Evolutionary conservation across 1,284 basidiomycete species (phyloP), one percentile per base, ranked within the genome.

Genomic region (Retiboletus fuscus): DNA sequence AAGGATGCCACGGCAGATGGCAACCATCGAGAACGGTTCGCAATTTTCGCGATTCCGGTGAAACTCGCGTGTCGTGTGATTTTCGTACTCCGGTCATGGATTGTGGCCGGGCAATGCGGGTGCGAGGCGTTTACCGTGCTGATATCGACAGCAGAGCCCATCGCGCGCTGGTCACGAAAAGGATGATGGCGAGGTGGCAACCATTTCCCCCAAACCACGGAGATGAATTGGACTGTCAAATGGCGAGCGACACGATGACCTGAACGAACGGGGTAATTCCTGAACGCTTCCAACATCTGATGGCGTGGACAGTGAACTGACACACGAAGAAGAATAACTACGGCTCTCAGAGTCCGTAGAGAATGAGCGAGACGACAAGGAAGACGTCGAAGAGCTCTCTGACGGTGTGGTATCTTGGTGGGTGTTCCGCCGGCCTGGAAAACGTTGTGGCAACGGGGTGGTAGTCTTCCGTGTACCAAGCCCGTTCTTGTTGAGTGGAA

Each of bases 361-460:
- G 41, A 61, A 71, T 24, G 66, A 55, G 24, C 22, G 20, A 22
- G 70, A 70, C 2, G 66, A 75, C 1, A 53, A 22, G 16, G 68
- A 51, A 24, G 68, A 66, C 2, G 61, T 67, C 22, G 69, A 69
- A 18, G 76, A 70, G 22, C n/a, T 53, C 22, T 75, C 70, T 20
- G 69, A 77, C 0, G 61, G 64, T 20, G 75, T 53, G 6, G 58
- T 46, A 43, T 69, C 68, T 51, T 68, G 69, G 41, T 2, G 2
- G 28, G 30, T 20, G 13, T 58, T 61, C 26, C 16, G 34, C 34
- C 55, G 73, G 20, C 28, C 30, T 0, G 75, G 58, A 34, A 64
- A 64, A 63, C 64, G 64, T 28, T 20, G 70, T 0, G 70, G 75
- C 30, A 80, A 39, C 0, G 67, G 66, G 5, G 51, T 30, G 5